Base-by-base conservation (phyloP, 2,329 filamentous ascomycete genomes). In the Colletotrichum horii region DNA sequence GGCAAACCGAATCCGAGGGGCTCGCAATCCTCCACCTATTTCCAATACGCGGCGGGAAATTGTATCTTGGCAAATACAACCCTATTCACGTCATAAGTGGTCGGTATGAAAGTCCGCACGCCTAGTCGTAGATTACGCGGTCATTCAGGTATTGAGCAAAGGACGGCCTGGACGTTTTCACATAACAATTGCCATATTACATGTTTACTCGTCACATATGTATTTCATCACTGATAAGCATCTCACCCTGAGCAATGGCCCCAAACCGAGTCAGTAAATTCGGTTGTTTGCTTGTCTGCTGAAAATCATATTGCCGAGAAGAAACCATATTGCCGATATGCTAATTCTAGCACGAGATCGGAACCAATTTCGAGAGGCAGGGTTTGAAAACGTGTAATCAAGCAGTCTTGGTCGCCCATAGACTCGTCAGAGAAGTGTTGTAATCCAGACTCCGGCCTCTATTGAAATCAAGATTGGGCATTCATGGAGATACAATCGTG, bases 381-480 rank as follows among this genome's bases (percentile, higher is more conserved):
- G 55, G 55, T 8, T 19, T 58, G 0, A 26, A 11, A 19, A n/a
- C 7, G 55, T 14, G 15, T 26, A 0, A 3, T 28, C 0, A 19
- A 2, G 22, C 0, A 26, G 55, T 58, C 22, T 58, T 28, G 24
- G 4, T 8, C 55, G 22, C 26, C 8, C 55, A 11, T 58, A 19
- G 0, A 28, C 55, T 19, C 22, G 55, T 0, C 4, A 12, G 24
- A 14, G 7, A 19, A 2, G 55, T 15, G 14, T 14, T 22, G 55
- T 0, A 22, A 26, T 28, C 11, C 24, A 58, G 0, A 6, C 4
- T n/a, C 1, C 22, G 24, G 12, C 24, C 22, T 14, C 24, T 1
- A 2, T 58, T 58, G 55, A 58, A 1, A 0, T 19, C 24, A 19
- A 28, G n/a, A 12, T 19, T 28, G 14, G n/a, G 4, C 3, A 28